A percentile compares a stretch with the other conserved stretches of the same genome.
phyloP scores from a whole-genome alignment of 441 rosid species.

The Hura crepitans region DNA sequence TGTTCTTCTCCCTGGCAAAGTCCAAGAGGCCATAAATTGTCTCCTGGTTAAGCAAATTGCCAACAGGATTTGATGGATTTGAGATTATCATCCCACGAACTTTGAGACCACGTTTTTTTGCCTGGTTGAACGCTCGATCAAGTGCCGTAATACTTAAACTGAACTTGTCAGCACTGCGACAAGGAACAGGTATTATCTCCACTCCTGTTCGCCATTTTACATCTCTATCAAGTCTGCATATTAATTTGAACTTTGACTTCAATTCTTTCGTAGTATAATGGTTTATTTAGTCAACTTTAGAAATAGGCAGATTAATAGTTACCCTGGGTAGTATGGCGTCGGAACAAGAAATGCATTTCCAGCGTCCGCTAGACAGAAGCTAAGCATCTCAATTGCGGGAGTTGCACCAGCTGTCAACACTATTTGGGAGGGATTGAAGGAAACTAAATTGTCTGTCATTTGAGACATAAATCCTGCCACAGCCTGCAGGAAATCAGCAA shows the following conservation, averaged over 20 bases:
- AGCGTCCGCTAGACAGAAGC: slow-evolving; percentile 85
- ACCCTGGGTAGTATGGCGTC: slow-evolving; percentile 86
- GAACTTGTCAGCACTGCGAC: slow-evolving; percentile 75
- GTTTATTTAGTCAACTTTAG: slow-evolving; percentile 3
- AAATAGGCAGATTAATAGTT: slow-evolving; percentile 17
- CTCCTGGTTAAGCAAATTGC: slow-evolving; percentile 51
- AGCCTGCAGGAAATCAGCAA: slow-evolving; percentile 43
- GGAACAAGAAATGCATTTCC: slow-evolving; percentile 88
- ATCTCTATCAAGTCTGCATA: slow-evolving; percentile 71
- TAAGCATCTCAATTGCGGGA: slow-evolving; percentile 71
- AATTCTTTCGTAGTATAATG: slow-evolving; percentile 9
- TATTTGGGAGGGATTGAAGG: slow-evolving; percentile 62
- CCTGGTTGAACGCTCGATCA: slow-evolving; percentile 79
- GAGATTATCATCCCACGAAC: slow-evolving; percentile 73
- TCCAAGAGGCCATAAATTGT: slow-evolving; percentile 61
- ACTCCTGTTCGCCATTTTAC: slow-evolving; percentile 88
- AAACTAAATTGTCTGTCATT: slow-evolving; percentile 42
- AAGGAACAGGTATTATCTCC: slow-evolving; percentile 76
- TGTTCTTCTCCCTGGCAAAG: slow-evolving; percentile 83
- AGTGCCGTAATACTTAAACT: slow-evolving; percentile 57
- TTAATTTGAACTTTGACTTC: slow-evolving; percentile 27
- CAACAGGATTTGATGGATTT: slow-evolving; percentile 77
- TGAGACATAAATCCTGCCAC: slow-evolving; percentile 79
- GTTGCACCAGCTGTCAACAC: slow-evolving; percentile 72
- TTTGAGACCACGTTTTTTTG: slow-evolving; percentile 73